Evolutionary conservation across 371 early-diverging fungal species (phyloP).

Genomic region (Syncephalastrum monosporum): DNA sequence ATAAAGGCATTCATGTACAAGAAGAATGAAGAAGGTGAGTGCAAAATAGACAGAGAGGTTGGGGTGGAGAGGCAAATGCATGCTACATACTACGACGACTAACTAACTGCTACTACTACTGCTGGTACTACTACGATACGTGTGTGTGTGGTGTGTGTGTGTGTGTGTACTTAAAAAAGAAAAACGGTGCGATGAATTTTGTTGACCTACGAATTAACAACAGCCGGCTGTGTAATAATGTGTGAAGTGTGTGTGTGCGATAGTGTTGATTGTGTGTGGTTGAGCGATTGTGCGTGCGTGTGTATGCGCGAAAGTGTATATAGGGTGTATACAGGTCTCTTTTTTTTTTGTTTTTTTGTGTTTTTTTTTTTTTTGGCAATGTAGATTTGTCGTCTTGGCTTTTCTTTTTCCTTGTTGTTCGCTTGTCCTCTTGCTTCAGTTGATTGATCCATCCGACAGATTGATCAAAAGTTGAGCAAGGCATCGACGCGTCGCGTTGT

Average conservation of each 20-base stretch:
- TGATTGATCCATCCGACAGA: slow-evolving; percentile 49
- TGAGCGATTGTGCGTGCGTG: neutral
- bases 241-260: too few relatives aligned
- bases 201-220: too few relatives aligned
- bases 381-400: slow-evolving; percentile 3
- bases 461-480: slow-evolving; percentile 67
- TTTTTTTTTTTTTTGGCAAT: slow-evolving; percentile 7
- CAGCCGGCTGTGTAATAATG: neutral
- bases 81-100: too few relatives aligned
- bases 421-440: neutral
- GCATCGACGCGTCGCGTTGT: slow-evolving; percentile 76
- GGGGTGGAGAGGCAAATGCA: too few relatives aligned
- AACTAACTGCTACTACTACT: too few relatives aligned
- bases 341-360: slow-evolving; percentile 18
- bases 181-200: too few relatives aligned
- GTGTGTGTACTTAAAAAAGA: too few relatives aligned
- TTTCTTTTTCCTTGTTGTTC: too few relatives aligned
- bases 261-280: neutral
- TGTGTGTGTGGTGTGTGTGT: too few relatives aligned
- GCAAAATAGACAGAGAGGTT: too few relatives aligned
- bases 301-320: neutral
- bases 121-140: too few relatives aligned
- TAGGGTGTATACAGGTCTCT: neutral
- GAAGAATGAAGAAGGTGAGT: slow-evolving; percentile 3
- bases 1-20: slow-evolving; percentile 9